Base-by-base conservation (phyloP, 768 basidiomycete genomes). In the Leucocoprinus leucothites region DNA sequence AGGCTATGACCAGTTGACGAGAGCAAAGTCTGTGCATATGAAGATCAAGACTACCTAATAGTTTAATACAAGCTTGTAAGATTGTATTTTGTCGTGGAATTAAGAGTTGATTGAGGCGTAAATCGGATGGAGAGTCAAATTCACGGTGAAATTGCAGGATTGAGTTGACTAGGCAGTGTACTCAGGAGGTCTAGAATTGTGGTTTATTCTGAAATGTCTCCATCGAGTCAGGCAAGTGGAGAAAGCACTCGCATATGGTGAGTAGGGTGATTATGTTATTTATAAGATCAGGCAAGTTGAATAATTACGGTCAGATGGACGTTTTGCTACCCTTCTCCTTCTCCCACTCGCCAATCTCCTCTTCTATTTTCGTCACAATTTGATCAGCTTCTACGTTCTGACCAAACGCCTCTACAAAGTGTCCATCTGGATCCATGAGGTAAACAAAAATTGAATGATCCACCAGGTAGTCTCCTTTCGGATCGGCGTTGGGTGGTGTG, bases 391-490 rank as follows among this genome's bases (percentile, higher is more conserved):
- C 79, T 51, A 80, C 86, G 48, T 78, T 80, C 75, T 97, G 94
- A 3, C 97, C 97, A 68, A 98, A 98, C 1, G 97, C 97, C 58
- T 98, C 94, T 0, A 98, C 91, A 61, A 98, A 99, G 65, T 88
- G 79, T 1, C 96, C 97, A 3, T 85, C 70, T 1, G 97, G 96
- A 64, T 98, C 94, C 94, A 99, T 97, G 34, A 99, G 81, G 71
- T 99, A 99, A 61, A 99, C 91, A 71, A 94, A 98, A 68, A 97
- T 96, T 40, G 91, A 94, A 69, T 91, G 89, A 72, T 98, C 97
- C 31, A 99, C 97, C 42, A 99, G 84, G 68, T 98, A 99, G 74
- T 99, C 97, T 48, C 94, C 95, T 8, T 80, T 83, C 14, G 88
- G 82, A 63, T 92, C 87, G 1, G 94, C 89, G 63, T 90, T 74